Conservation (phyloP, 1,139 yeast genomes). For the Diutina pseudorugosa region DNA sequence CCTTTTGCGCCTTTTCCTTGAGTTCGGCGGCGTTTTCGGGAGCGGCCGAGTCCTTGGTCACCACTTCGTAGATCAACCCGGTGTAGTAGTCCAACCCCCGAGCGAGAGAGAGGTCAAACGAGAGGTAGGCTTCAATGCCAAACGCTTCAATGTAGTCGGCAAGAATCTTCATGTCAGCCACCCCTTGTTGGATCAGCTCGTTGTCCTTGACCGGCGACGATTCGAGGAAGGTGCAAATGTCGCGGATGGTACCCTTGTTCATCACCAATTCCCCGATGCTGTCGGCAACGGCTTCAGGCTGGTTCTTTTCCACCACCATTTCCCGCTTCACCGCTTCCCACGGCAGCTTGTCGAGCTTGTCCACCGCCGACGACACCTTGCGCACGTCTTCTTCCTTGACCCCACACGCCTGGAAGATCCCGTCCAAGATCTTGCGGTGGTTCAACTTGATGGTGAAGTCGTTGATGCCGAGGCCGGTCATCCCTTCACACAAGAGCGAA, state of each 20-base stretch:
- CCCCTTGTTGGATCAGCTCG: constrained; percentile 66
- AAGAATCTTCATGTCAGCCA: constrained; percentile 65
- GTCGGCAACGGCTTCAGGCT: constrained; percentile 85
- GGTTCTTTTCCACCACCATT: constrained; percentile 83
- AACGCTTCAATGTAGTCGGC: constrained; percentile 76
- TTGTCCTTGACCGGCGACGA: constrained; percentile 45
- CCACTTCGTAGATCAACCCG: constrained; percentile 92
- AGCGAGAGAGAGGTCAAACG: constrained; percentile 88
- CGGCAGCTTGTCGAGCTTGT: constrained; percentile 86
- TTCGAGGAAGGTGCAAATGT: constrained; percentile 47
- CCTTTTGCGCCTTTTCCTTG: constrained; percentile 29
- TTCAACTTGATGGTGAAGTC: constrained; percentile 88
- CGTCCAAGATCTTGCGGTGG: constrained; percentile 92
- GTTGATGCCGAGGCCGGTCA: constrained; percentile 66
- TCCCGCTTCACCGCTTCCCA: constrained; percentile 92
- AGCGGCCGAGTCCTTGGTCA: constrained; percentile 89
- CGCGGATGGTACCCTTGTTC: constrained; percentile 63
- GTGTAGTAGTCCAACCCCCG: constrained; percentile 97
- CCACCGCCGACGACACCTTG: constrained; percentile 88
- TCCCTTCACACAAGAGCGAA: constrained; percentile 72
- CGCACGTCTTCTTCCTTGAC: constrained; percentile 90
- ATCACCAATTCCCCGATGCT: constrained; percentile 85
- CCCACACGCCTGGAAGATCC: constrained; percentile 90
- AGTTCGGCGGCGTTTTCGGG: constrained; percentile 53
- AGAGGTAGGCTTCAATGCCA: constrained; percentile 37